phyloP scores from a whole-genome alignment of 768 basidiomycete species.

The Hygrophoropsis aurantiaca region DNA sequence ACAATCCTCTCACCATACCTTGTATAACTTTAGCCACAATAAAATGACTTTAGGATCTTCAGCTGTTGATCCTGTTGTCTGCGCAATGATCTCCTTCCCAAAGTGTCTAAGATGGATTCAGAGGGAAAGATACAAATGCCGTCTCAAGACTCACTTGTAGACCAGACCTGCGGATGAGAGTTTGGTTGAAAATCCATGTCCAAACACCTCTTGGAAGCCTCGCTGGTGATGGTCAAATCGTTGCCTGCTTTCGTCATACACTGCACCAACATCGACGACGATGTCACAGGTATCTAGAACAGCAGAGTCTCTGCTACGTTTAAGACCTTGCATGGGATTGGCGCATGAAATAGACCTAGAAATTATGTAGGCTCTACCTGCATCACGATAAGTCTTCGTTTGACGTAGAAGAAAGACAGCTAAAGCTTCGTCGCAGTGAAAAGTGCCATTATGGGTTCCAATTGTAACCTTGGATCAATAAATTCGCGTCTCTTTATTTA shows the following conservation, averaged over 20 bases:
- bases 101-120: constrained; percentile 62
- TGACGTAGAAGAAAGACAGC: constrained; percentile 87
- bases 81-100: constrained; percentile 81
- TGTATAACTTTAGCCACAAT: constrained; percentile 90
- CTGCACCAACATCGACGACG: constrained; percentile 94
- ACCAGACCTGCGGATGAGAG: constrained; percentile 90
- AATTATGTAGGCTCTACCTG: constrained; percentile 47
- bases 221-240: constrained; percentile 97
- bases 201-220: constrained; percentile 88
- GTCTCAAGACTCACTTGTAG: constrained; percentile 96
- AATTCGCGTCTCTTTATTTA: too few species aligned
- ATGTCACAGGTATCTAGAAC: constrained; percentile 82
- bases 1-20: constrained; percentile 39
- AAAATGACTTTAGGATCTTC: constrained; percentile 66
- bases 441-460: constrained; percentile 93
- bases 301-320: constrained; percentile 71
- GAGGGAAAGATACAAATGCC: too few species aligned
- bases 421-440: constrained; percentile 96
- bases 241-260: constrained; percentile 77
- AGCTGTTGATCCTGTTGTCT: constrained; percentile 45
- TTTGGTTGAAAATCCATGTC: constrained; percentile 84
- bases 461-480: constrained; percentile 58
- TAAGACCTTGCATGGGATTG: constrained; percentile 45
- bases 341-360: constrained; percentile 5
- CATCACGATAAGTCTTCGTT: constrained; percentile 71